These are phyloP conservation scores for Naegleria fowleri DNA, from an alignment of 208 protist species.

Conservation along the genomic window DNA sequence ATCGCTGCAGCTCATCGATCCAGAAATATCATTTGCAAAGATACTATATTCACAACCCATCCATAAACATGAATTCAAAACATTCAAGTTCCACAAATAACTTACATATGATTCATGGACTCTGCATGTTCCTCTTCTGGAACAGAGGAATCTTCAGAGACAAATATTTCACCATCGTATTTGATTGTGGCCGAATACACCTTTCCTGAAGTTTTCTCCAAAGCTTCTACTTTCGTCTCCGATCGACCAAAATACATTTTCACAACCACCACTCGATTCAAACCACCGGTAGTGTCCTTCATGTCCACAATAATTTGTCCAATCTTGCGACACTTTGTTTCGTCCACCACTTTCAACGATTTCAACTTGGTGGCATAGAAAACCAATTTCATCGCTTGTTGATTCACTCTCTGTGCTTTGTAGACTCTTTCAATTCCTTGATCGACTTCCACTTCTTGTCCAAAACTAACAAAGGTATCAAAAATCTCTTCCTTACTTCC, in stretches of 20 bases:
- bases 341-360: not conserved
- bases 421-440: not conserved
- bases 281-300: not conserved
- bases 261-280: not conserved
- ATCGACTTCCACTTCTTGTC: conserved; percentile 1
- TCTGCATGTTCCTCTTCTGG: too few relatives aligned
- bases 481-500: not conserved
- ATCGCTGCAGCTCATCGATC: not conserved
- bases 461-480: not conserved
- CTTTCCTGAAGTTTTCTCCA: not conserved
- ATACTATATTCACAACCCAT: not conserved
- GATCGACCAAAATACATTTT: conserved; percentile 17
- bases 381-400: not conserved
- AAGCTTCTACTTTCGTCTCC: not conserved
- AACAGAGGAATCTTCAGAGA: not conserved
- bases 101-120: too few relatives aligned
- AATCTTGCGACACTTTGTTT: not conserved
- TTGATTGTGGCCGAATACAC: not conserved
- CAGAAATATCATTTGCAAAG: conserved; percentile 6
- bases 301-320: not conserved
- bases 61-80: too few relatives aligned
- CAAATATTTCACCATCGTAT: not conserved
- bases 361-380: not conserved
- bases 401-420: not conserved
- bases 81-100: too few relatives aligned